Base-by-base conservation (phyloP, 2,329 filamentous ascomycete species). In the Diaporthe humulicola region DNA sequence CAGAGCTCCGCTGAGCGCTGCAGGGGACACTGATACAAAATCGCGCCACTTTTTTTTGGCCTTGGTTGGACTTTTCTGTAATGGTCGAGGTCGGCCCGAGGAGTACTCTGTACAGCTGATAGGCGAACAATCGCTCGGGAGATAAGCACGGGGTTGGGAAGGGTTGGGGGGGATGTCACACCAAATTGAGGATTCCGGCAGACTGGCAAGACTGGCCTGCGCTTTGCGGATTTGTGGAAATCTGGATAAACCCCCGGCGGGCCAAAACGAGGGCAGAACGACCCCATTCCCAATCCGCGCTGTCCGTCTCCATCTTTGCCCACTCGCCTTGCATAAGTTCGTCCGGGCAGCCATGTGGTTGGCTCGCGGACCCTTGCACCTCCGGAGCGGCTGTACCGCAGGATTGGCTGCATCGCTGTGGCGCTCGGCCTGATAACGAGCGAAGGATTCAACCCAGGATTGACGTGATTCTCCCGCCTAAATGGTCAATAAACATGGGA, bases 391-490 rank as follows among this genome's bases (percentile, higher is more conserved):
- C 57, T 72, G 40, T 42, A 64, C n/a, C 14, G 36, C 57, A 48
- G 70, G 70, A 72, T 64, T 72, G 70, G 70, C 70, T 72, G 70
- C 70, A 60, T 33, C 36, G 19, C 40, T 64, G 57, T 64, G 57
- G 70, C 57, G 57, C 60, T 28, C 70, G 58, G 64, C 64, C 45
- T 64, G 70, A 72, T 72, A 72, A 72, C 70, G 42, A 52, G 52
- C 70, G 70, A 72, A 64, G 57, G 70, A 72, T 72, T 72, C 57
- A 52, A 28, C 70, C 70, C 19, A 40, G 70, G 45, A 72, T 72
- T 72, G 42, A 54, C 70, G 42, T 72, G 70, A 58, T 36, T 54
- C 70, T 72, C 70, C 70, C 58, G 57, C 57, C 70, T 72, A 64
- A 72, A 64, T 52, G 56, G 58, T 61, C 57, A 42, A 61, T 58